Evolutionary conservation across 495 filamentous ascomycete species (phyloP), one percentile per base, ranked within the genome.

Genomic region (Lepidopterella palustris): DNA sequence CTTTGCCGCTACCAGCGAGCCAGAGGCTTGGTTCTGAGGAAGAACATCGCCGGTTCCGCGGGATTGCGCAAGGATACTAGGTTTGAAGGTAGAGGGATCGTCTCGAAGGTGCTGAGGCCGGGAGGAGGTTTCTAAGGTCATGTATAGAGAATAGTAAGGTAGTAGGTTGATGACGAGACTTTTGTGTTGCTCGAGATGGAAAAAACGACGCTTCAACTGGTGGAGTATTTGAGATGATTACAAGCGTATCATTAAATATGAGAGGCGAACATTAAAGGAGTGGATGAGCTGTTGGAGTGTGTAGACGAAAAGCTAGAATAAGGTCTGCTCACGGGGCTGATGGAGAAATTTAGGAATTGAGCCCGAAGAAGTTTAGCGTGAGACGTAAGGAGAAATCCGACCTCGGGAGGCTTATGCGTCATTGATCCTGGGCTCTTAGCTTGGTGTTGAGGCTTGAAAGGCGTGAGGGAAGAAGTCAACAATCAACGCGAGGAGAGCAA

Each of bases 31-130:
- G 21, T 65, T 67, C 15, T 78, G 69, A 0, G 83, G 80, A 21
- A 79, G 67, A 5, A 80, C 75, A 48, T 83, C 82, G 45, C 82
- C 84, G 1, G 76, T 82, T 69, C 89, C 85, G 28, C 80, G 74
- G 25, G 84, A 85, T 64, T 88, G 83, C 1, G 80, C 51, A 21
- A 67, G 58, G 23, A 60, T 61, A 27, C 55, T 64, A 20, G 63
- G 60, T 20, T 56, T 52, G 56, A 62, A 48, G 11, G 28, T 51
- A 9, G 54, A 1, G 52, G 29, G 50, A 18, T 53, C 53, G 21
- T 60, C 60, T 53, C 53, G 39, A 45, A 63, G 10, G 39, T 39
- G 45, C 58, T 40, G 59, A 42, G 55, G 55, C 27, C 48, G 27
- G 5, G 42, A 55, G 35, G 66, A 51, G 45, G 57, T 53, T 53